phyloP scores from a whole-genome alignment of 345 rosid genomes.

The Hibiscus syriacus region DNA sequence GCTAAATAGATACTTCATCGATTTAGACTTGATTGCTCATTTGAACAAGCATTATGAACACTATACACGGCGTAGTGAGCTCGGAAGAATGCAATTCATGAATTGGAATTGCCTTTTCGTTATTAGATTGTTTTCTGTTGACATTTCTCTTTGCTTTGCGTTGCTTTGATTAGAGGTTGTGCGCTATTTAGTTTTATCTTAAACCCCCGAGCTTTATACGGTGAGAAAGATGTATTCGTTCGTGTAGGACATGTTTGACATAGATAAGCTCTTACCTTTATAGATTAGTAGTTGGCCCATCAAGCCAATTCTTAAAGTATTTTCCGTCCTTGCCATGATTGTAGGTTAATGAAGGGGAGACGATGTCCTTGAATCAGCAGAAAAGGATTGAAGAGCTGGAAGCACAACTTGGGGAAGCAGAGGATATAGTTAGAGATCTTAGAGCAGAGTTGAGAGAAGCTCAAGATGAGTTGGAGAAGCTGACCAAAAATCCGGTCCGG shows the following conservation, averaged over 20 bases:
- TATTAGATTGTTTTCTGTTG: too few species aligned
- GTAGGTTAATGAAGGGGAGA: conserved; percentile 67
- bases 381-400: conserved; percentile 73
- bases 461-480: conserved; percentile 54
- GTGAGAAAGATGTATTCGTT: background rate
- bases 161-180: background rate
- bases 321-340: conserved; percentile 15
- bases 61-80: too few species aligned
- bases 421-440: conserved; percentile 76
- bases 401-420: conserved; percentile 84
- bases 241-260: too few species aligned
- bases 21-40: background rate
- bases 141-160: background rate
- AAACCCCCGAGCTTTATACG: background rate
- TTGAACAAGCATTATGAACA: background rate
- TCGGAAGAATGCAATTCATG: background rate
- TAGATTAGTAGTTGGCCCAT: too few species aligned
- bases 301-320: too few species aligned
- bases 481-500: conserved; percentile 18
- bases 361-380: conserved; percentile 37
- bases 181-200: too few species aligned
- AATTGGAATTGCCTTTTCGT: too few species aligned
- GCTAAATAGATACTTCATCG: background rate
- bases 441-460: conserved; percentile 59
- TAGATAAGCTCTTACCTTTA: too few species aligned